Evolutionary conservation across 495 filamentous ascomycete genomes (phyloP).

Genomic region (Parathielavia appendiculata): DNA sequence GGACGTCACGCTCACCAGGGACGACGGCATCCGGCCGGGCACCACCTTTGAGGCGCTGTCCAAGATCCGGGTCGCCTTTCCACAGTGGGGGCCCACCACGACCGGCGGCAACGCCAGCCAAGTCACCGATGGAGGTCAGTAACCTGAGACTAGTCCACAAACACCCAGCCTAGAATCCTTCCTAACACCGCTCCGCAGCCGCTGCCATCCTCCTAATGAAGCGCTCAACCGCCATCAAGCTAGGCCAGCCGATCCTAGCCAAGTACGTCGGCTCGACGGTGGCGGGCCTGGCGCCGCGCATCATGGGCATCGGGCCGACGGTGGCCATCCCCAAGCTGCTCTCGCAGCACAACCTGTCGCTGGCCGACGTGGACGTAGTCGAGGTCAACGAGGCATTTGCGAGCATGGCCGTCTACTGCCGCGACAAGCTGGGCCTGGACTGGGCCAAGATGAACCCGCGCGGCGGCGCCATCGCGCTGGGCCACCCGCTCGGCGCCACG

Average conservation of each 20-base stretch:
- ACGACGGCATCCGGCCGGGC: conserved; percentile 85
- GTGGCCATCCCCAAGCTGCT: conserved; percentile 94
- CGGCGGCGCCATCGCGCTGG: conserved; percentile 72
- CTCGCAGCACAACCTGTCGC: conserved; percentile 67
- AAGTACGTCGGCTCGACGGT: conserved; percentile 93
- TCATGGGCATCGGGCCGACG: conserved; percentile 96
- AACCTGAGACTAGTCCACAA: too few relatives aligned
- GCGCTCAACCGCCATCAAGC: conserved; percentile 77
- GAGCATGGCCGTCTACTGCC: conserved; percentile 93
- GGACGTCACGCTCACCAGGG: conserved; percentile 69
- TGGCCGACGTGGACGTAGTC: conserved; percentile 80
- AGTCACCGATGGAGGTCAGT: conserved; percentile 76
- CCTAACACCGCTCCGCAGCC: conserved; percentile 39
- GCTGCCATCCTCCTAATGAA: conserved; percentile 91
- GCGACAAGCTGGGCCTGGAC: conserved; percentile 69
- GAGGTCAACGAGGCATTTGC: conserved; percentile 99
- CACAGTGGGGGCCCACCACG: conserved; percentile 76
- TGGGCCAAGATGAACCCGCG: conserved; percentile 83
- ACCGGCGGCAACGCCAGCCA: conserved; percentile 96
- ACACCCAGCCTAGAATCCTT: background rate
- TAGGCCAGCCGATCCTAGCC: conserved; percentile 86
- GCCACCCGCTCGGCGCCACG: conserved; percentile 77
- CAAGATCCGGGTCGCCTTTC: conserved; percentile 91
- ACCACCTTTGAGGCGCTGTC: conserved; percentile 75
- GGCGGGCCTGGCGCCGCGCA: conserved; percentile 79